Percentiles rank a stretch among this genome's conserved stretches.
phyloP scores from a whole-genome alignment of 345 rosid genomes.

The Eucalyptus globulus region DNA sequence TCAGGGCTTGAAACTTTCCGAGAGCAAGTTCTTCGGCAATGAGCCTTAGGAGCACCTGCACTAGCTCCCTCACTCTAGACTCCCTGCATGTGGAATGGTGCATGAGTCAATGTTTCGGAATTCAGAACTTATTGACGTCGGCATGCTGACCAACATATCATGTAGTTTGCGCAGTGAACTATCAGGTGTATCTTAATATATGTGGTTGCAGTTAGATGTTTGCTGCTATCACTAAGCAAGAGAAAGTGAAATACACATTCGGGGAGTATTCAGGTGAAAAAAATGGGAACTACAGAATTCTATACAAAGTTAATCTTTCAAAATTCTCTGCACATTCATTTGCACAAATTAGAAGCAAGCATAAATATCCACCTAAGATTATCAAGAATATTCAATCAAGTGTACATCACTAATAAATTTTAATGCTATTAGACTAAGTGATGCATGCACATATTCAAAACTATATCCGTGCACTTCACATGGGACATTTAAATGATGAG shows the following conservation, averaged over 20 bases:
- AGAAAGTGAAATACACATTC: background rate
- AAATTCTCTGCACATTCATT: background rate
- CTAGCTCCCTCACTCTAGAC: constrained; percentile 61
- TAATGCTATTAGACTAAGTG: background rate
- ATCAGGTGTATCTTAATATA: background rate
- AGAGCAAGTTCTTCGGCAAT: constrained; percentile 55
- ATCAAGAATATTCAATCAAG: background rate
- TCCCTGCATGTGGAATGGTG: constrained; percentile 46
- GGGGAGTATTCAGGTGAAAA: background rate
- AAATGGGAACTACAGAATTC: background rate
- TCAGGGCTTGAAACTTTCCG: constrained; percentile 14
- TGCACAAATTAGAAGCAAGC: background rate
- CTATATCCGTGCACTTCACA: background rate
- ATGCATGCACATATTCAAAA: background rate
- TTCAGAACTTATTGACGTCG: background rate
- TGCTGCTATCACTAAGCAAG: background rate
- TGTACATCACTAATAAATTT: background rate
- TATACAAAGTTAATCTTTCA: background rate
- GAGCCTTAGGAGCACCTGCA: constrained; percentile 58
- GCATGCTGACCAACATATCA: background rate
- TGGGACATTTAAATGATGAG: background rate
- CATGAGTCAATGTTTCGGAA: background rate
- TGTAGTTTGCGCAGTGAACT: background rate
- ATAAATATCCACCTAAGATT: background rate
- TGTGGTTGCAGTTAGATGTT: background rate